These are phyloP conservation scores for Lepidium sativum DNA, from an alignment of 345 rosid genomes.

Conservation along the genomic window DNA sequence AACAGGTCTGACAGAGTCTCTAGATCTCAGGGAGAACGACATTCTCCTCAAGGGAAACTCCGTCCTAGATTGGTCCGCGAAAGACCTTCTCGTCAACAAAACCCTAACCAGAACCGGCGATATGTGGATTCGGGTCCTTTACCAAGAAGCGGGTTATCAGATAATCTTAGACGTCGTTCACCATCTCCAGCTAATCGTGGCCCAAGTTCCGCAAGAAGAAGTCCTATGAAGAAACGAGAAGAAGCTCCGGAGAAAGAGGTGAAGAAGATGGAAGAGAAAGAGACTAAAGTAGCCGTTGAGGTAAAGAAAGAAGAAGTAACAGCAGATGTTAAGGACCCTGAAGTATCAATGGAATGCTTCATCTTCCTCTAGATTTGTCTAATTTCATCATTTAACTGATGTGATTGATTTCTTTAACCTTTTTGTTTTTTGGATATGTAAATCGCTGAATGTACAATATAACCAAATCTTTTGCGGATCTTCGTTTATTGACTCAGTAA, in stretches of 20 bases:
- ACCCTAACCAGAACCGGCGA: constrained; percentile 21
- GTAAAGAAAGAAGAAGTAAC: constrained; percentile 16
- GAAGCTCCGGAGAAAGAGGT: constrained; percentile 9
- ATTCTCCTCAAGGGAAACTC: constrained; percentile 20
- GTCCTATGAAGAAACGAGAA: constrained; percentile 29
- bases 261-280: constrained; percentile 15
- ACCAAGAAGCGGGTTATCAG: constrained; percentile 25
- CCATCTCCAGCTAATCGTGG: constrained; percentile 31
- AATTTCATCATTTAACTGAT: constrained; percentile 1
- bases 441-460: constrained; percentile 14
- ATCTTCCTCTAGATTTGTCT: constrained; percentile 48
- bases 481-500: not conserved
- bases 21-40: constrained; percentile 25
- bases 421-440: constrained; percentile 4
- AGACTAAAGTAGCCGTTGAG: not conserved
- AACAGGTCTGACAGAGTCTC: constrained; percentile 28
- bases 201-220: constrained; percentile 28
- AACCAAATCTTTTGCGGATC: constrained; percentile 27
- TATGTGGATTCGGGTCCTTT: constrained; percentile 27
- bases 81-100: constrained; percentile 16
- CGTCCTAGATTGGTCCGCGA: constrained; percentile 23
- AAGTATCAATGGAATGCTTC: constrained; percentile 72
- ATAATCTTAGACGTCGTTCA: constrained; percentile 32
- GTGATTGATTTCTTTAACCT: constrained; percentile 21
- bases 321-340: constrained; percentile 35